A percentile compares a stretch with the other conserved stretches of the same genome.
These are phyloP conservation scores for Chenopodium formosanum DNA, from an alignment of 148 eudicot species.

Conservation along the genomic window DNA sequence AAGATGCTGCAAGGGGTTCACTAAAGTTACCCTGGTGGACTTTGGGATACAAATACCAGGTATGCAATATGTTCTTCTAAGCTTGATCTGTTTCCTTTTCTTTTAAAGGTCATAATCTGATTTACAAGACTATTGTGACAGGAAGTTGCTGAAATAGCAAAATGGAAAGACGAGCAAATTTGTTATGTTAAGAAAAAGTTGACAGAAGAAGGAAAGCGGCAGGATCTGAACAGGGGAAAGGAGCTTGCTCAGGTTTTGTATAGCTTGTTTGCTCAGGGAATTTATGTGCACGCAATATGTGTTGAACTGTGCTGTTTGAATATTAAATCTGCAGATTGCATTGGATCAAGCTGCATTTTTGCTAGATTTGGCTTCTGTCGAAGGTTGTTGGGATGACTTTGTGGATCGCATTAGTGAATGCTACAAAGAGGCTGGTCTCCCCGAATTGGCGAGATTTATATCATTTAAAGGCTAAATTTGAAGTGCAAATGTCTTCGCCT, in stretches of 20 bases:
- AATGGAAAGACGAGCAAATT: constrained; percentile 96
- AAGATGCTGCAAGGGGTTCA: constrained; percentile 88
- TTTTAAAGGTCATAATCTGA: background rate
- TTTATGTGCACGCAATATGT: constrained; percentile 4
- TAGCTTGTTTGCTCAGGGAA: background rate
- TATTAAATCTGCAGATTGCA: constrained; percentile 54
- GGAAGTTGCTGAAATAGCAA: constrained; percentile 89
- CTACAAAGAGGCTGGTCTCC: constrained; percentile 71
- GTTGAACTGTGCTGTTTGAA: background rate
- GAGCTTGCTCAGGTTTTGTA: constrained; percentile 74
- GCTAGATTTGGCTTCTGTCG: constrained; percentile 88
- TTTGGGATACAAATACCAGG: constrained; percentile 88
- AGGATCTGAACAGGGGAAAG: constrained; percentile 82
- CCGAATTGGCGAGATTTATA: constrained; percentile 71
- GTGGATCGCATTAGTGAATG: constrained; percentile 67
- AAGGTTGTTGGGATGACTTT: constrained; percentile 80
- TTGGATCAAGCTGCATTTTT: constrained; percentile 94
- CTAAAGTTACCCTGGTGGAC: constrained; percentile 99
- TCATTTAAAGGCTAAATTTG: constrained; percentile 50
- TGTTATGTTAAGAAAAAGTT: constrained; percentile 80
- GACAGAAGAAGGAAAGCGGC: constrained; percentile 71
- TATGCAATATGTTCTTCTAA: constrained; percentile 13
- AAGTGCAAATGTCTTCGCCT: background rate
- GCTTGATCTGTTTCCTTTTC: background rate
- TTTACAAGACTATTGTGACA: constrained; percentile 25